These are phyloP conservation scores for Nelumbo lutea DNA, from an alignment of 164 flowering plant species.

Conservation along the genomic window DNA sequence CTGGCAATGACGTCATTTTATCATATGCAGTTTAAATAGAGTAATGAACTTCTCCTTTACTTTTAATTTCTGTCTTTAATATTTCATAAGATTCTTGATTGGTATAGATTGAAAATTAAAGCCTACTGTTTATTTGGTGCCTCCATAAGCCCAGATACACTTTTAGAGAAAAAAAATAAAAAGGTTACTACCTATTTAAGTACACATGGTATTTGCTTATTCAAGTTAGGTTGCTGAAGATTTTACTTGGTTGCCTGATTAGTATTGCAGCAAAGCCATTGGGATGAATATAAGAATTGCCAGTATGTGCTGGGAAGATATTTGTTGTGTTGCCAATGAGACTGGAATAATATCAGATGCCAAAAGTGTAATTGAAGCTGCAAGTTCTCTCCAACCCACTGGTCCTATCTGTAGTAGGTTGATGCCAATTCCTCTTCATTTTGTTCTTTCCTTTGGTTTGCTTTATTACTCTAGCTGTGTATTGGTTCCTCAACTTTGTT, in stretches of 20 bases:
- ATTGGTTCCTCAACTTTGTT: not conserved
- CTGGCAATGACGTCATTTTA: too few species aligned
- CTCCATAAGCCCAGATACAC: too few species aligned
- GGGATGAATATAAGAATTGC: slow-evolving; percentile 12
- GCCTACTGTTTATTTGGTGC: too few species aligned
- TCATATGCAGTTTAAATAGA: too few species aligned
- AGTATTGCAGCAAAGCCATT: slow-evolving; percentile 14
- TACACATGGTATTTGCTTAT: not conserved
- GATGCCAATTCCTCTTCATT: not conserved
- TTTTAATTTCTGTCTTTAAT: not conserved
- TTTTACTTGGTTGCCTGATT: not conserved
- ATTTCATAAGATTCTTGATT: not conserved
- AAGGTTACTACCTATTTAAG: too few species aligned
- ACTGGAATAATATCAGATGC: slow-evolving; percentile 3
- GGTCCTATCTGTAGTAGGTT: slow-evolving; percentile 7
- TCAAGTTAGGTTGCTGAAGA: not conserved
- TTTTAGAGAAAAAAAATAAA: too few species aligned
- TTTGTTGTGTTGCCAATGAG: slow-evolving; percentile 7
- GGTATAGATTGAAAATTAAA: not conserved
- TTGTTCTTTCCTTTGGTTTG: not conserved
- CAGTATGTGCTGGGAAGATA: slow-evolving; percentile 11
- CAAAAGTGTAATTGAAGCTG: not conserved
- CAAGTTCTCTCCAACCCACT: slow-evolving; percentile 6
- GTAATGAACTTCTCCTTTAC: too few species aligned
- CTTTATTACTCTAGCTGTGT: not conserved